These are phyloP conservation scores for Xylaria sp. DNA, from an alignment of 2,329 filamentous ascomycete species.

Conservation along the genomic window DNA sequence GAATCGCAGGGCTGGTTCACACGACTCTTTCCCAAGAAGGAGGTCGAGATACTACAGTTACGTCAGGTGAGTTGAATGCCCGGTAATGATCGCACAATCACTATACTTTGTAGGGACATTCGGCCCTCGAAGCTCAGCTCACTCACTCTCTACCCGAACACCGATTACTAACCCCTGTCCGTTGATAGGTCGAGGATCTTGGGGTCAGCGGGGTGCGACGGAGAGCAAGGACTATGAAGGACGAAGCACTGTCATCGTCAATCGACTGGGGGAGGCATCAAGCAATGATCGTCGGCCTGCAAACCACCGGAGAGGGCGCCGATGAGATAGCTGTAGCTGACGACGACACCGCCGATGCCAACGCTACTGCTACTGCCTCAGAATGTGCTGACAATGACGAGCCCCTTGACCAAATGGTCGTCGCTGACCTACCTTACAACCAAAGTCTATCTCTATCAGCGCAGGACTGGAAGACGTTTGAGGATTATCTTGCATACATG, in stretches of 20 bases:
- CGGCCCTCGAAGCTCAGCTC: background rate
- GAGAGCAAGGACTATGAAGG: slow-evolving; percentile 7
- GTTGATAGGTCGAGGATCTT: slow-evolving; percentile 31
- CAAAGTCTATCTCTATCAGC: slow-evolving; percentile 17
- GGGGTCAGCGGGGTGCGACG: slow-evolving; percentile 28
- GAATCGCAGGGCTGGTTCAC: slow-evolving; percentile 24
- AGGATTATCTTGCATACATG: slow-evolving; percentile 35
- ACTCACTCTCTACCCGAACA: background rate
- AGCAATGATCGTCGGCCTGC: slow-evolving; percentile 27
- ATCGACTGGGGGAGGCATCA: slow-evolving; percentile 34
- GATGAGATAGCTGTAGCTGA: slow-evolving; percentile 1
- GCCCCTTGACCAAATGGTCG: slow-evolving; percentile 24
- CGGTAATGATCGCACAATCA: background rate
- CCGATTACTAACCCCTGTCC: slow-evolving; percentile 2
- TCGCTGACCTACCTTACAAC: slow-evolving; percentile 31
- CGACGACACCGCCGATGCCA: background rate
- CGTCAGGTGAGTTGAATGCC: slow-evolving; percentile 26
- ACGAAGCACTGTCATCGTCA: slow-evolving; percentile 1
- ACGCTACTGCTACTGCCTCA: background rate
- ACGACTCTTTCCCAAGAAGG: slow-evolving; percentile 22
- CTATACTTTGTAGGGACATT: background rate
- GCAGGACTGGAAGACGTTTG: slow-evolving; percentile 30
- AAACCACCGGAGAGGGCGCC: slow-evolving; percentile 16
- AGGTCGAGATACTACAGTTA: slow-evolving; percentile 26
- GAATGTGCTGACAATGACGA: slow-evolving; percentile 25